Percentiles rank a stretch among this genome's conserved stretches.
Evolutionary conservation across 208 protist genomes (phyloP).

Genomic region (Crithidia bombi): DNA sequence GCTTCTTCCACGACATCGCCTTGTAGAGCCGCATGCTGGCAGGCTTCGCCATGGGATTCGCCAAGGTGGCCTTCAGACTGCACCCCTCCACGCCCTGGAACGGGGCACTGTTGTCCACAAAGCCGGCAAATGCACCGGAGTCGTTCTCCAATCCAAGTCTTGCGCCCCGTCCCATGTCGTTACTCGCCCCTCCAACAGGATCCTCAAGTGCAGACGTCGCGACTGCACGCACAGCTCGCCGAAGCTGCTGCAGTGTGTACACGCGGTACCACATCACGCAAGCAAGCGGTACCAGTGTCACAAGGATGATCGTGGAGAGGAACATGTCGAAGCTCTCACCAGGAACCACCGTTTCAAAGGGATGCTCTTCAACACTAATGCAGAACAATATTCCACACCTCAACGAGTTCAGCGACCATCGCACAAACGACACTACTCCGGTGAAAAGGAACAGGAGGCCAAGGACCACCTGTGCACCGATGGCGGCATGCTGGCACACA

Average conservation of each 20-base stretch:
- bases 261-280: slow-evolving; percentile 20
- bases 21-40: slow-evolving; percentile 7
- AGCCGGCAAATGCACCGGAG: neutral
- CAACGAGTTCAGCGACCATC: slow-evolving; percentile 9
- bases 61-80: neutral
- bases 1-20: neutral
- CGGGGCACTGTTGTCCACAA: neutral
- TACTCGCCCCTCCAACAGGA: too few relatives aligned
- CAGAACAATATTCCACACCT: slow-evolving; percentile 32
- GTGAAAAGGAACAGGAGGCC: slow-evolving; percentile 17
- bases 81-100: neutral
- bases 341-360: neutral
- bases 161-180: too few relatives aligned
- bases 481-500: slow-evolving; percentile 19
- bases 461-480: slow-evolving; percentile 13
- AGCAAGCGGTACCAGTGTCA: slow-evolving; percentile 34
- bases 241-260: neutral
- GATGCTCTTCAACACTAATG: slow-evolving; percentile 17
- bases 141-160: neutral
- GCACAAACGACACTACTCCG: slow-evolving; percentile 14
- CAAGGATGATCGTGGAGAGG: slow-evolving; percentile 21
- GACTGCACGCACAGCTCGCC: neutral
- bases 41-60: slow-evolving; percentile 14
- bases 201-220: neutral
- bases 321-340: slow-evolving; percentile 7